These are phyloP conservation scores for Thelonectria rubi DNA, from an alignment of 2,329 filamentous ascomycete species.

Conservation along the genomic window DNA sequence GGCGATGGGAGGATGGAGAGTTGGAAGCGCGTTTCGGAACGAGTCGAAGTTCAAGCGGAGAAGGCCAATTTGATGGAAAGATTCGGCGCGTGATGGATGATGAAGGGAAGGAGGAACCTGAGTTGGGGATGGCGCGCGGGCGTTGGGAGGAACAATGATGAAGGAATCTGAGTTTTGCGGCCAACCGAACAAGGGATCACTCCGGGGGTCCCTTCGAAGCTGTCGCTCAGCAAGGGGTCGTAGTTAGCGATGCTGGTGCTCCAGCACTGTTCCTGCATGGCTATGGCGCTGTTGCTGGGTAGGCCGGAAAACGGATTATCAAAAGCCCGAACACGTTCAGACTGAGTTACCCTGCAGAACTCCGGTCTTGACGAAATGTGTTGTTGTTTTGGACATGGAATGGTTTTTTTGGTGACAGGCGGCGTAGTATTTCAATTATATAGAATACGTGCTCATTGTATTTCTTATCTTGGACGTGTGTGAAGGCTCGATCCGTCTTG, in stretches of 20 bases:
- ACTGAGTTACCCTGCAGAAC: conserved; percentile 5
- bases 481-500: too few species aligned
- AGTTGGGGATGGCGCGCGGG: conserved; percentile 23
- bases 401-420: too few species aligned
- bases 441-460: too few species aligned
- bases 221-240: conserved; percentile 17
- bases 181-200: conserved; percentile 12
- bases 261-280: conserved; percentile 12
- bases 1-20: conserved; percentile 15
- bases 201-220: conserved; percentile 27
- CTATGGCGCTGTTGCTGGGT: conserved; percentile 7
- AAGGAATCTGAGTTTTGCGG: conserved; percentile 22
- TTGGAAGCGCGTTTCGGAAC: conserved; percentile 25
- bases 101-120: conserved; percentile 20
- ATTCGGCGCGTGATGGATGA: conserved; percentile 23
- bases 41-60: conserved; percentile 13
- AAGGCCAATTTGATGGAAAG: conserved; percentile 24
- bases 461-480: too few species aligned
- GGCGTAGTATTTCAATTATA: neutral
- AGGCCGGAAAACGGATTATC: conserved; percentile 1
- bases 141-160: conserved; percentile 18
- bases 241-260: conserved; percentile 22
- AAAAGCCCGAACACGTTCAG: neutral
- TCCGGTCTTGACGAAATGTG: neutral
- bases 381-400: too few species aligned